Percentiles rank a stretch among this genome's conserved stretches.
Conservation (phyloP, 352 stramenopile genomes). For the Detonula confervacea region DNA sequence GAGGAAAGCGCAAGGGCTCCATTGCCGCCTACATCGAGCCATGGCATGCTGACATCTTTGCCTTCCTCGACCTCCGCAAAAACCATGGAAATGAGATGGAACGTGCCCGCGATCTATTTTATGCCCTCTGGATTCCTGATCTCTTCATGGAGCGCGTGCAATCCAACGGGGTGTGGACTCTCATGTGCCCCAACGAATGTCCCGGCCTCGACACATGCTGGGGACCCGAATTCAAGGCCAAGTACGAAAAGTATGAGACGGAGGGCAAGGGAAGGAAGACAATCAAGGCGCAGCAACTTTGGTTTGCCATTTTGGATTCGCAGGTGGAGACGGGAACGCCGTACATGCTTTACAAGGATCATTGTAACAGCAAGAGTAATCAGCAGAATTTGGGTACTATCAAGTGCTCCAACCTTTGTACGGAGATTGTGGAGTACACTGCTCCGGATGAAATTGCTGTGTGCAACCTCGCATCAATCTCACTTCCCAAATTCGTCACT, state of each 20-base stretch:
- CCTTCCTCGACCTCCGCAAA: conserved; percentile 98
- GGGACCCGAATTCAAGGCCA: conserved; percentile 93
- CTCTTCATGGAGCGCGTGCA: conserved; percentile 99
- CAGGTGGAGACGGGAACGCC: conserved; percentile 99
- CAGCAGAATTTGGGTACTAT: conserved; percentile 99
- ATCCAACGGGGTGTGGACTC: conserved; percentile 93
- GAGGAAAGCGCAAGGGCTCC: conserved; percentile 95
- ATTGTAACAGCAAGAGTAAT: conserved; percentile 98
- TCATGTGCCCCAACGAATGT: conserved; percentile 99
- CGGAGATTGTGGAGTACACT: conserved; percentile 99
- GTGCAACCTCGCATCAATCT: conserved; percentile 99
- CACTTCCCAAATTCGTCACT: conserved; percentile 94
- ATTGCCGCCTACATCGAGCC: conserved; percentile 99
- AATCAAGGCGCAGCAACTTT: conserved; percentile 97
- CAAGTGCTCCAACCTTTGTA: conserved; percentile 99
- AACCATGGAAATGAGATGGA: conserved; percentile 99
- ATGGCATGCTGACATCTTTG: conserved; percentile 99
- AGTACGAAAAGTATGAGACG: conserved; percentile 96
- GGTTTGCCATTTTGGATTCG: conserved; percentile 97
- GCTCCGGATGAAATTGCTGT: conserved; percentile 97
- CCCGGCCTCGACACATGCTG: conserved; percentile 93
- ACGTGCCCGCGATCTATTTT: conserved; percentile 97
- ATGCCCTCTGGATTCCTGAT: conserved; percentile 98
- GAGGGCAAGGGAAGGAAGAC: conserved; percentile 94
- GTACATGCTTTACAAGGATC: conserved; percentile 99